These are phyloP conservation scores for Cymbidium sinense DNA, from an alignment of 106 monocot species.

Conservation along the genomic window DNA sequence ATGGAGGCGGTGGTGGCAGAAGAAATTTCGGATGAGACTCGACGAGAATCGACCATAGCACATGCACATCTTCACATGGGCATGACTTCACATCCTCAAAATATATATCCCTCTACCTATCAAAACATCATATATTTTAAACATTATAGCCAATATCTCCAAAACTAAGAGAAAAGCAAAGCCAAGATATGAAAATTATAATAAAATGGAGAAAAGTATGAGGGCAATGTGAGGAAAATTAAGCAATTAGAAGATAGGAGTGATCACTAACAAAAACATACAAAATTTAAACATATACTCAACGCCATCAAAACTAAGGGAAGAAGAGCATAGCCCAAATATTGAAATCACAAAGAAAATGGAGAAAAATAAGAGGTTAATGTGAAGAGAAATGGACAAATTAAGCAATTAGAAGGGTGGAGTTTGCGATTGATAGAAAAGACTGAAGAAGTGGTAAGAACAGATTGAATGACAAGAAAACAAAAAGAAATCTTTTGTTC, in stretches of 20 bases:
- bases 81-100: constrained; percentile 95
- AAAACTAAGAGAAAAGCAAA: too few relatives aligned
- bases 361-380: background rate
- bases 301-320: too few relatives aligned
- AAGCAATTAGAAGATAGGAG: background rate
- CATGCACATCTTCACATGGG: constrained; percentile 80
- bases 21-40: constrained; percentile 43
- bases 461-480: background rate
- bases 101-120: constrained; percentile 84
- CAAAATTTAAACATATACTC: background rate
- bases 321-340: too few relatives aligned
- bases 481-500: background rate
- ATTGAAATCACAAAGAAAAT: background rate
- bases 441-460: background rate
- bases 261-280: background rate
- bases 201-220: background rate
- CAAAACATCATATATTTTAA: background rate
- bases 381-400: background rate
- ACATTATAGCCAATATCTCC: too few relatives aligned
- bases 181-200: background rate
- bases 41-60: constrained; percentile 93
- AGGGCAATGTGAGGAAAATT: background rate
- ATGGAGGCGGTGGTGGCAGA: background rate
- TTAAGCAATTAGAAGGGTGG: constrained; percentile 1
- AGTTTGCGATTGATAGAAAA: background rate